Percentiles rank a stretch among this genome's conserved stretches.
phyloP scores from a whole-genome alignment of 345 rosid species.

The Hypericum perforatum region DNA sequence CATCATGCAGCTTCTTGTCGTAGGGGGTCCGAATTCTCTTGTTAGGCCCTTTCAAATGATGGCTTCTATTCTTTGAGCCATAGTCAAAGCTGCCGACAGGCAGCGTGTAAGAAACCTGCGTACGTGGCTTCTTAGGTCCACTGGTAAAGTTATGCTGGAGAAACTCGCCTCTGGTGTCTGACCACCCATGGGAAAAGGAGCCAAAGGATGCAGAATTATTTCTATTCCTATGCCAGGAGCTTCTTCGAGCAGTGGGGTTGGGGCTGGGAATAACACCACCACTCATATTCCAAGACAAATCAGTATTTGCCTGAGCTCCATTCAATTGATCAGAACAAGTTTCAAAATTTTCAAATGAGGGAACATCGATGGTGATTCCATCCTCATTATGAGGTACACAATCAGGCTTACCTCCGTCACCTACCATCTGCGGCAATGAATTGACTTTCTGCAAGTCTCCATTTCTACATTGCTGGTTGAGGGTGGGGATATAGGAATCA shows the following conservation, averaged over 20 bases:
- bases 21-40: conserved; percentile 71
- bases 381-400: conserved; percentile 26
- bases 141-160: conserved; percentile 50
- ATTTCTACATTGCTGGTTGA: conserved; percentile 18
- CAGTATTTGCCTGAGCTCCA: conserved; percentile 33
- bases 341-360: conserved; percentile 30
- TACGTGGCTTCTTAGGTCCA: conserved; percentile 85
- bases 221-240: conserved; percentile 65
- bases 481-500: conserved; percentile 16
- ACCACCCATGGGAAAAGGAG: conserved; percentile 54
- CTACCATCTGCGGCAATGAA: conserved; percentile 13
- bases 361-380: conserved; percentile 51
- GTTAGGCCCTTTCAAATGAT: conserved; percentile 47
- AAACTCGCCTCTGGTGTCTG: conserved; percentile 52
- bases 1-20: conserved; percentile 51
- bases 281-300: conserved; percentile 45
- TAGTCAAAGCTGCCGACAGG: conserved; percentile 61
- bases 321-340: conserved; percentile 17
- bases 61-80: conserved; percentile 39
- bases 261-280: conserved; percentile 53
- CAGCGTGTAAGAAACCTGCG: conserved; percentile 76
- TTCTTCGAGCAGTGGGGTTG: conserved; percentile 85
- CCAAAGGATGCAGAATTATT: conserved; percentile 37
- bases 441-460: conserved; percentile 22
- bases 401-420: conserved; percentile 26